Evolutionary conservation across 495 filamentous ascomycete genomes (phyloP), one percentile per base, ranked within the genome.

Genomic region (Xanthoparmelia taractica): DNA sequence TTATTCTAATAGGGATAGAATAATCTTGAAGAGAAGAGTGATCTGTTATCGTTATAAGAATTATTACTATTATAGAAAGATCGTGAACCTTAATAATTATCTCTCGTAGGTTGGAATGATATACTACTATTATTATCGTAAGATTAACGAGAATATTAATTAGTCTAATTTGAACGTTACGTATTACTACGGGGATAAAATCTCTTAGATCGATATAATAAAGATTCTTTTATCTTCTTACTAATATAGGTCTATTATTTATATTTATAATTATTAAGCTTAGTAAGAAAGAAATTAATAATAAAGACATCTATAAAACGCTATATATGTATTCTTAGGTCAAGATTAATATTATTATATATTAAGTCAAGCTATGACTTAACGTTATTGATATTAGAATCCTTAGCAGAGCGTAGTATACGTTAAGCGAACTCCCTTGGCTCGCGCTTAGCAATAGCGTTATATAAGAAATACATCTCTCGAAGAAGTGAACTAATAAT

Each of bases 311-410:
- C 29, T 2, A 10, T 17, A 31, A 38, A 38, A 1, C 29, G 47
- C 25, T 48, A 34, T 10, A 60, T 6, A 11, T 60, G 4, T 23
- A 2, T 25, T 1, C 58, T 6, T 10, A 60, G 41, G 0, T 48
- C 29, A 8, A 13, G 23, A 48, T 60, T 31, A 18, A 60, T 12
- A 0, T 41, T 20, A 34, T 27, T 47, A n/a, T 60, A 48, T 8
- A 60, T 60, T 10, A 60, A 20, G 25, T 60, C 43, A 4, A 60
- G 27, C 29, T 60, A 10, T 36, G 20, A 34, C 12, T 48, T 60
- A 6, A 60, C 6, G 2, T 4, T 0, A 8, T 2, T 43, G 2
- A 60, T 18, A 0, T 41, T 31, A 0, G 27, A 5, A n/a, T 60
- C 31, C 13, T 60, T 60, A 34, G 13, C 20, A 8, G 40, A 47